Evolutionary conservation across 139 green algal species (phyloP).

Genomic region (Chlamydomonas applanata): DNA sequence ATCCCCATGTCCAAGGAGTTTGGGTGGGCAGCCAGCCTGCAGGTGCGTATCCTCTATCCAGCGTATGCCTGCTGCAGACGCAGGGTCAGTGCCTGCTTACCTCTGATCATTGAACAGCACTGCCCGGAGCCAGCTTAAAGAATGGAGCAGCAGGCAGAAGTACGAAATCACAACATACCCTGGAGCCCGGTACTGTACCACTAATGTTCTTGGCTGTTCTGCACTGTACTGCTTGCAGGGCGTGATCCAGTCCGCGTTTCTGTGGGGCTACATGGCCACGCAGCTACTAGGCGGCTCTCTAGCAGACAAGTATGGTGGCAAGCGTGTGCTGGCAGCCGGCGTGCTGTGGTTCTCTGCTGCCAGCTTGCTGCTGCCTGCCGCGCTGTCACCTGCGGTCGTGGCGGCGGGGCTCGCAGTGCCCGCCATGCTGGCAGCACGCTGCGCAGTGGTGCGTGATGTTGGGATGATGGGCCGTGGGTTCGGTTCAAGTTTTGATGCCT

Average conservation of each 20-base stretch:
- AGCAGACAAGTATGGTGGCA: slow-evolving; percentile 83
- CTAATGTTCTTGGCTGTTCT: too few species aligned
- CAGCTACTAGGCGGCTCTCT: slow-evolving; percentile 82
- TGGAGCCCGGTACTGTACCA: too few species aligned
- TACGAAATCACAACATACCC: too few species aligned
- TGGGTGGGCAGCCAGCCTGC: slow-evolving; percentile 73
- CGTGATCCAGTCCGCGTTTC: slow-evolving; percentile 87
- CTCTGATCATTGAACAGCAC: neutral
- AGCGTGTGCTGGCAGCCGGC: slow-evolving; percentile 76
- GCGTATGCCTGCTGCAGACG: slow-evolving; percentile 1
- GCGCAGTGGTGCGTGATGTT: slow-evolving; percentile 45
- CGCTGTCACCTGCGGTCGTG: slow-evolving; percentile 24
- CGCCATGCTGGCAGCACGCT: slow-evolving; percentile 62
- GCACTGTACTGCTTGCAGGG: slow-evolving; percentile 50
- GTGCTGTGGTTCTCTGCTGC: slow-evolving; percentile 84
- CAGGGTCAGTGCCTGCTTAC: neutral
- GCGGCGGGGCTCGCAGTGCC: slow-evolving; percentile 56
- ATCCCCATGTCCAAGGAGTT: slow-evolving; percentile 86
- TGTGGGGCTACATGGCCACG: slow-evolving; percentile 93
- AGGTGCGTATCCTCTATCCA: slow-evolving; percentile 49
- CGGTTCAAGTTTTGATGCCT: neutral
- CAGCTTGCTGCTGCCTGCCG: slow-evolving; percentile 72
- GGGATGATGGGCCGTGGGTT: neutral
- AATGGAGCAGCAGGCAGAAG: too few species aligned
- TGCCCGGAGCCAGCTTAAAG: neutral